phyloP scores from a whole-genome alignment of 108 stramenopile genomes.

The Pseudonitzschia multiseries region DNA sequence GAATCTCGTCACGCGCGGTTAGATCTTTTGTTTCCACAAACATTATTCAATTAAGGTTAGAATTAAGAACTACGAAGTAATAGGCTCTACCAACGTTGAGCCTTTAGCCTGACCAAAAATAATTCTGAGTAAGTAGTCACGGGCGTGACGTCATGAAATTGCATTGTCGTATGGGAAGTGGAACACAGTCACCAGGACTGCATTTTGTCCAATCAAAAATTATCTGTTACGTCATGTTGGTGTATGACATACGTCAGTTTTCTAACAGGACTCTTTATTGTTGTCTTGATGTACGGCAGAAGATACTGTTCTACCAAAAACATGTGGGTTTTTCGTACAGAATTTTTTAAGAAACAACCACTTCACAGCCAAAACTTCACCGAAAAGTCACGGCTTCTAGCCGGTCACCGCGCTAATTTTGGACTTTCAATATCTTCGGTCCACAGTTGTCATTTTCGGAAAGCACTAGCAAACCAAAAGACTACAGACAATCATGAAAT shows the following conservation, averaged over 20 bases:
- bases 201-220: background rate
- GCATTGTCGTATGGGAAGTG: background rate
- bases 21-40: too few relatives aligned
- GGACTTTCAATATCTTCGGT: background rate
- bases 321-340: background rate
- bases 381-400: background rate
- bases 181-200: background rate
- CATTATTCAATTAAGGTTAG: background rate
- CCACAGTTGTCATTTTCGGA: background rate
- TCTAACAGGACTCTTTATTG: background rate
- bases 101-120: background rate
- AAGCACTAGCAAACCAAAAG: background rate
- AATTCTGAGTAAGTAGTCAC: background rate
- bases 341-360: background rate
- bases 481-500: slow-evolving; percentile 18
- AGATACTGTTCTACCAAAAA: background rate
- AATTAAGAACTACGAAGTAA: background rate
- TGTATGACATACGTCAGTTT: background rate
- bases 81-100: background rate
- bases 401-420: background rate
- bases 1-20: too few relatives aligned
- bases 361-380: background rate
- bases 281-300: background rate
- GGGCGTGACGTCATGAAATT: background rate
- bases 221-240: background rate